Base-by-base conservation (phyloP, 345 rosid genomes). In the Gossypium longicalyx region DNA sequence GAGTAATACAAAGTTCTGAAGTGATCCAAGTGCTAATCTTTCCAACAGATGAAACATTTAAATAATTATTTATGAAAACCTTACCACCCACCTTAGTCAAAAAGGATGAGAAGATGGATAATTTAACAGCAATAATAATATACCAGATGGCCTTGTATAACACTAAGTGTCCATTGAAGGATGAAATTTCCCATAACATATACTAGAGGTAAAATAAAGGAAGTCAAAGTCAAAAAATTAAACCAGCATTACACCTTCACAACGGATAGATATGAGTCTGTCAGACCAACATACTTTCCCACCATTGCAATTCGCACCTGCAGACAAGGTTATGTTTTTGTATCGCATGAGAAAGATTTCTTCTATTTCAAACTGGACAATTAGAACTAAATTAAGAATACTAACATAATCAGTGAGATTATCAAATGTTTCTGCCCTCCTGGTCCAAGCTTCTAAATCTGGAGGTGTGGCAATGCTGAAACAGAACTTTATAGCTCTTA, bases 281-380 rank as follows among this genome's bases (percentile, higher is more conserved):
- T 76, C 74, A 93, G 88, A 81, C 97, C 99, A 73, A 93, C 85
- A 62, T 95, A 95, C 80, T 95, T 95, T 74, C 99, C 99, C 78
- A 95, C 98, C 91, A 95, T 87, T 11, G 98, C 98, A 83, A 95
- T 95, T 78, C 80, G 87, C 74, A 93, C 99, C 99, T 93, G 86
- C 63, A 77, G 54, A 80, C 22, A 76, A 62, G 27, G 75, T 67
- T 76, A 61, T 22, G 13, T 74, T 74, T 76, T 72, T 43, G 43
- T 70, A 77, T 75, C 61, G 82, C 41, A 77, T 67, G 48, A 29
- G 16, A 66, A 77, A 57, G 58, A 38, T 57, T 60, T 69, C 12
- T 27, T 49, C 45, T 70, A 74, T 19, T 78, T 51, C 64, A 79
- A 74, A 63, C 12, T 56, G 49, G 49, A 75, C 44, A 58, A 66